phyloP scores from a whole-genome alignment of 129 eudicot genomes.

The Kitagawia praeruptora region DNA sequence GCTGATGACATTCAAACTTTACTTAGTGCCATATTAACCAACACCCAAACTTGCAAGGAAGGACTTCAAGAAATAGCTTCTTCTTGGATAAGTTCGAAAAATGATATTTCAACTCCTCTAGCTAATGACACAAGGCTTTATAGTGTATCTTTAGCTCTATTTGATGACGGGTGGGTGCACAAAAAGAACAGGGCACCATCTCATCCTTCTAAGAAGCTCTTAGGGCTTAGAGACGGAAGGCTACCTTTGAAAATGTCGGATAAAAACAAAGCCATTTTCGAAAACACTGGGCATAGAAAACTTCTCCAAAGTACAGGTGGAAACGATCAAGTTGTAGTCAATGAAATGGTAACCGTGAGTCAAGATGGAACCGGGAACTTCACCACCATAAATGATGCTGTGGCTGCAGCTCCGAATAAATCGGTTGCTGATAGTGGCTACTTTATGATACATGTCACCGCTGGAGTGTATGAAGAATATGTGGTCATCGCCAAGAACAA shows the following conservation, averaged over 20 bases:
- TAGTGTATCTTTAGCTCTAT: slow-evolving; percentile 45
- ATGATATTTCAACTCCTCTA: slow-evolving; percentile 22
- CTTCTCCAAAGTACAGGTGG: slow-evolving; percentile 5
- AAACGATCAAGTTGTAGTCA: slow-evolving; percentile 5
- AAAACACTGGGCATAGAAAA: not conserved
- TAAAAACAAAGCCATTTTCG: slow-evolving; percentile 8
- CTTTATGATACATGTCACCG: not conserved
- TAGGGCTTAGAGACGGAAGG: slow-evolving; percentile 4
- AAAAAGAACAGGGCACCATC: slow-evolving; percentile 4
- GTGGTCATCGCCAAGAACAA: not conserved
- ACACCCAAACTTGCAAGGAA: slow-evolving; percentile 46
- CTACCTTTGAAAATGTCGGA: slow-evolving; percentile 24
- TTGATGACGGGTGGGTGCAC: slow-evolving; percentile 37
- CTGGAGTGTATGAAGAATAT: slow-evolving; percentile 6
- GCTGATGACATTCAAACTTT: slow-evolving; percentile 34
- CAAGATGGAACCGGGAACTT: slow-evolving; percentile 3
- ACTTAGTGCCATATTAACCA: slow-evolving; percentile 52
- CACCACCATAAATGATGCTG: not conserved
- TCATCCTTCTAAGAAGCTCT: not conserved
- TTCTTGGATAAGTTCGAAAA: slow-evolving; percentile 17
- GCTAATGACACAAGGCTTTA: slow-evolving; percentile 27
- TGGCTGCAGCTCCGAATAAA: slow-evolving; percentile 5
- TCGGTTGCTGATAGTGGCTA: not conserved
- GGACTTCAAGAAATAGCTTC: slow-evolving; percentile 31
- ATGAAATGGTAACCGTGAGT: not conserved